phyloP scores from a whole-genome alignment of 441 rosid species.

The Mallotus japonicus region DNA sequence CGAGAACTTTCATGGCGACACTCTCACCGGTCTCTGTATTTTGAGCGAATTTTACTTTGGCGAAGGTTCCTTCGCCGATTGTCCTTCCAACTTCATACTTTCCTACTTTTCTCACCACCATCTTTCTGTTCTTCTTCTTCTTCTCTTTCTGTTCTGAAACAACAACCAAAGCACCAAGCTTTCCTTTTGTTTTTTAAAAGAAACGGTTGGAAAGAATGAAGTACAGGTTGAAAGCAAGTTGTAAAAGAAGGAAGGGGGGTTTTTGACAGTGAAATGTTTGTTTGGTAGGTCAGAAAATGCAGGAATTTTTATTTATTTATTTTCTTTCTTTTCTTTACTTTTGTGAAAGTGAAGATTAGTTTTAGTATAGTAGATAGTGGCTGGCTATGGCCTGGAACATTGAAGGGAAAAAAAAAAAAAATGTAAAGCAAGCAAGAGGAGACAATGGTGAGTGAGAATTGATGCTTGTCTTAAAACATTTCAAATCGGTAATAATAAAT shows the following conservation, averaged over 20 bases:
- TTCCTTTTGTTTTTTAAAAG: neutral
- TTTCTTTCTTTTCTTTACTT: neutral
- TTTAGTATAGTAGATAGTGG: neutral
- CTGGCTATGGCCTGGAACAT: neutral
- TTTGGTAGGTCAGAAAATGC: neutral
- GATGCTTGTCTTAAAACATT: no score
- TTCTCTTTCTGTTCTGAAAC: constrained; percentile 4
- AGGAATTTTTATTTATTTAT: no score
- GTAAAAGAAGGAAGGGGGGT: no score
- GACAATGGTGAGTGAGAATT: no score
- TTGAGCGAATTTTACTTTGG: constrained; percentile 96
- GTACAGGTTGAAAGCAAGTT: constrained; percentile 14
- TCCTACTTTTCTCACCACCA: constrained; percentile 93
- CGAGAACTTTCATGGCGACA: constrained; percentile 95
- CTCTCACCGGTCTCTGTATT: constrained; percentile 98
- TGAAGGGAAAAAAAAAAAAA: no score
- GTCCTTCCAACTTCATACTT: constrained; percentile 97
- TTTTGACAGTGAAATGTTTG: neutral
- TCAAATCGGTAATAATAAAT: no score
- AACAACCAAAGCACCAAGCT: neutral
- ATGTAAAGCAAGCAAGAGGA: no score
- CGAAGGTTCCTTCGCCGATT: constrained; percentile 94
- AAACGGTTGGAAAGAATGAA: neutral
- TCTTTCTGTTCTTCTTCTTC: constrained; percentile 15
- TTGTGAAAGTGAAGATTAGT: neutral